Evolutionary conservation across 352 stramenopile species (phyloP).

Genomic region (Elongisporangium anandrum): DNA sequence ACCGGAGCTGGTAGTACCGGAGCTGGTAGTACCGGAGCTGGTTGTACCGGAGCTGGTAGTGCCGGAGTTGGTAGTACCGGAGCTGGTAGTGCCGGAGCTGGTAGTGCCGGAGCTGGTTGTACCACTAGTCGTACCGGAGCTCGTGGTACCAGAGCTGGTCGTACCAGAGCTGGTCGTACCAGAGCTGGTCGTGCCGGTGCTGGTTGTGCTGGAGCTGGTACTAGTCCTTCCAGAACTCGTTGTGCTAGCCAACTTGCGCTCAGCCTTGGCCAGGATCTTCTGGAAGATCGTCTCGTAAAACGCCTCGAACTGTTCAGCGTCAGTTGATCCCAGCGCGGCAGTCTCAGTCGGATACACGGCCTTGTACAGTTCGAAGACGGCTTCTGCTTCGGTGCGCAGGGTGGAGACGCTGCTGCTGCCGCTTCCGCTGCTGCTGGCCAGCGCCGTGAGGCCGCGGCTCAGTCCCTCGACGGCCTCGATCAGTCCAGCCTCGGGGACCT

Average conservation of each 20-base stretch:
- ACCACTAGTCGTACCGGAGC: slow-evolving; percentile 3
- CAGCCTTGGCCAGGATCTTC: slow-evolving; percentile 37
- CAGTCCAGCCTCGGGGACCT: neutral
- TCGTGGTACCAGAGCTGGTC: neutral
- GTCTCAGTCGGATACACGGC: slow-evolving; percentile 38
- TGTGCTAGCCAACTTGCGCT: slow-evolving; percentile 9
- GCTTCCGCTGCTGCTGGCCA: neutral
- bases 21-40: slow-evolving; percentile 5
- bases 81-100: slow-evolving; percentile 11
- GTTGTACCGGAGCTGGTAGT: slow-evolving; percentile 4
- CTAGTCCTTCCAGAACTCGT: slow-evolving; percentile 6
- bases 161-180: neutral
- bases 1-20: too few relatives aligned
- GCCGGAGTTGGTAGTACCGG: too few relatives aligned
- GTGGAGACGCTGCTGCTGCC: neutral
- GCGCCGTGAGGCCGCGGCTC: neutral
- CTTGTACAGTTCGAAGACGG: slow-evolving; percentile 70
- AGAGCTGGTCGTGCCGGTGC: slow-evolving; percentile 1
- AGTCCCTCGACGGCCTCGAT: neutral
- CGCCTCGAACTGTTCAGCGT: slow-evolving; percentile 38
- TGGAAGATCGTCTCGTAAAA: slow-evolving; percentile 69
- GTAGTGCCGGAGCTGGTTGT: slow-evolving; percentile 11
- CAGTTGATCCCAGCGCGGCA: slow-evolving; percentile 33
- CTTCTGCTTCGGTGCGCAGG: slow-evolving; percentile 30
- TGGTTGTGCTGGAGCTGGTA: slow-evolving; percentile 10